phyloP scores from a whole-genome alignment of 2,329 filamentous ascomycete species.

The Aspergillus sergii region DNA sequence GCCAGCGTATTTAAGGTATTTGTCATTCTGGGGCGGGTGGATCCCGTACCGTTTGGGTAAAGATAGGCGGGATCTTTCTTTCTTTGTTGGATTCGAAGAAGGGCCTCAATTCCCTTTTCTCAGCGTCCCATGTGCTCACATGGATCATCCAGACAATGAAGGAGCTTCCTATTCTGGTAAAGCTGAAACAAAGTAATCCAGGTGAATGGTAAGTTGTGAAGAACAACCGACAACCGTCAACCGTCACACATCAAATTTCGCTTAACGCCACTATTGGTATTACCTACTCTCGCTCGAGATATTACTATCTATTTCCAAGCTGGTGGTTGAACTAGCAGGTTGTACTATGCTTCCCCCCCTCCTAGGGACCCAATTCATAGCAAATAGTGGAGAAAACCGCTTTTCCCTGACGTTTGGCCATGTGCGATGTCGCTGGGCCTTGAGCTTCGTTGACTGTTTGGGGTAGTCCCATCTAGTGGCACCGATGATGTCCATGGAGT shows the following conservation, averaged over 20 bases:
- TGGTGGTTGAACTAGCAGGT: not conserved
- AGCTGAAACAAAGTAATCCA: not conserved
- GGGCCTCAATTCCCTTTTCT: not conserved
- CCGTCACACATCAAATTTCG: not conserved
- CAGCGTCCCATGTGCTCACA: not conserved
- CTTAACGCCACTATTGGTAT: not conserved
- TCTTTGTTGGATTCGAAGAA: not conserved
- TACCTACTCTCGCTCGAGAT: not conserved
- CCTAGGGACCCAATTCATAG: not conserved
- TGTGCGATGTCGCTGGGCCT: not conserved
- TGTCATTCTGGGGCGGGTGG: slow-evolving; percentile 23
- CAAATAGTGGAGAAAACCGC: not conserved
- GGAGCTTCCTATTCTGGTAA: not conserved
- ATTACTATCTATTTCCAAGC: not conserved
- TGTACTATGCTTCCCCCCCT: not conserved
- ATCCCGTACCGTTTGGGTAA: slow-evolving; percentile 16
- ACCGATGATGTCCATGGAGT: not conserved
- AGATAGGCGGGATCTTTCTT: slow-evolving; percentile 18
- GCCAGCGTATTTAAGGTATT: slow-evolving; percentile 27
- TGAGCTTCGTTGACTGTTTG: not conserved
- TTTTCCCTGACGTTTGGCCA: not conserved
- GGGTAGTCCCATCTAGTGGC: not conserved
- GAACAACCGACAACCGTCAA: not conserved
- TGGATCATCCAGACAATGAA: slow-evolving; percentile 3
- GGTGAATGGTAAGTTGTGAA: slow-evolving; percentile 9